Percentiles rank a stretch among this genome's conserved stretches.
phyloP scores from a whole-genome alignment of 257 asterid genomes.

The Capsicum baccatum region DNA sequence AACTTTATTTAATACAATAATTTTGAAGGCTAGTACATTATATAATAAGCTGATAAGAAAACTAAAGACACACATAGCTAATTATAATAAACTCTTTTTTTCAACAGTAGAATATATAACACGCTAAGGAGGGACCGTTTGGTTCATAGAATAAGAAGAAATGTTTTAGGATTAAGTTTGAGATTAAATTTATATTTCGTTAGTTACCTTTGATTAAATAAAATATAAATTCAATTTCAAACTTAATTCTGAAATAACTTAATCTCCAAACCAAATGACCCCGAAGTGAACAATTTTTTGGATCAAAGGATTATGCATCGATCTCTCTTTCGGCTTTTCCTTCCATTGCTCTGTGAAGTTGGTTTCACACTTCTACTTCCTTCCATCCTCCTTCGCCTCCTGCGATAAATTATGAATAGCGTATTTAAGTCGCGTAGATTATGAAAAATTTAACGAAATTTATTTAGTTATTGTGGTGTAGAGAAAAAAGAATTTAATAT shows the following conservation, averaged over 20 bases:
- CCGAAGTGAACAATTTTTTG: neutral
- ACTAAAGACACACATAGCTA: neutral
- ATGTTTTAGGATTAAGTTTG: neutral
- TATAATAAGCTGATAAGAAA: neutral
- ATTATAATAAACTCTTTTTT: neutral
- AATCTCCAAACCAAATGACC: neutral
- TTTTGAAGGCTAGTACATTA: neutral
- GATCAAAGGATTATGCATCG: slow-evolving; percentile 24
- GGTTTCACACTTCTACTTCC: neutral
- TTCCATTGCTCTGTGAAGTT: neutral
- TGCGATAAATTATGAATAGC: neutral
- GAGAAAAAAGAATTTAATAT: neutral
- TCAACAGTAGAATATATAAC: neutral
- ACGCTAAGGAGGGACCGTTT: neutral
- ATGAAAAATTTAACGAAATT: neutral
- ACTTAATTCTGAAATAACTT: neutral
- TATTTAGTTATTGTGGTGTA: neutral
- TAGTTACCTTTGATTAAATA: neutral
- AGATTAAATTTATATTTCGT: neutral
- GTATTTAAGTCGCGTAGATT: fast-evolving
- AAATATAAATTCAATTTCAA: neutral
- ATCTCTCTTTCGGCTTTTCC: neutral
- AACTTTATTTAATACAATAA: neutral
- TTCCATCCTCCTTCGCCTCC: neutral
- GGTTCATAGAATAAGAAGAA: neutral